These are phyloP conservation scores for Entomortierella parvispora DNA, from an alignment of 192 early-diverging fungal genomes.

Conservation along the genomic window DNA sequence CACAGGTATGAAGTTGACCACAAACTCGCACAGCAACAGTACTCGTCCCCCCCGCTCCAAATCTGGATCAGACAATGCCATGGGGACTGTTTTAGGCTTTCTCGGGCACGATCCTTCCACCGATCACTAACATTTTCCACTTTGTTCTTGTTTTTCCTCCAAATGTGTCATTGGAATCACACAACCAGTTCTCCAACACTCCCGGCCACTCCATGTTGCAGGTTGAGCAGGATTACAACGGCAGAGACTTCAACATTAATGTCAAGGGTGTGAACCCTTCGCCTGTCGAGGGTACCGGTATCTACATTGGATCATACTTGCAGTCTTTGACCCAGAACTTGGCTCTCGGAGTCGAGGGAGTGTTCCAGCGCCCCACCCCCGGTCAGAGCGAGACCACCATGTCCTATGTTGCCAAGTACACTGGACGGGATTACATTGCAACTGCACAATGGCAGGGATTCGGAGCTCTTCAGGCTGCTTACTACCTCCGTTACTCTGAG, in stretches of 20 bases:
- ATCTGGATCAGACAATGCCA: too few species aligned
- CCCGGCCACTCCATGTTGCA: slow-evolving; percentile 92
- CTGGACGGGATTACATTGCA: slow-evolving; percentile 72
- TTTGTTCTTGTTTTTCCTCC: too few species aligned
- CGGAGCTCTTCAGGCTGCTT: slow-evolving; percentile 80
- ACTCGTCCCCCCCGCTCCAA: slow-evolving; percentile 10
- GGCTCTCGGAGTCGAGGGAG: slow-evolving; percentile 86
- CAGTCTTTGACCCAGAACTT: slow-evolving; percentile 89
- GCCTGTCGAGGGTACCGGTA: slow-evolving; percentile 88
- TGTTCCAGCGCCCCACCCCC: slow-evolving; percentile 85
- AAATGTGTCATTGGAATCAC: too few species aligned
- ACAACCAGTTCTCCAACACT: slow-evolving; percentile 71
- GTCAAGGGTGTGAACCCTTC: slow-evolving; percentile 97
- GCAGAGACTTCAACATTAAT: slow-evolving; percentile 88
- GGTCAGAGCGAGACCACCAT: slow-evolving; percentile 81
- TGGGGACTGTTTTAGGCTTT: too few species aligned
- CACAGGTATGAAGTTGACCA: slow-evolving; percentile 49
- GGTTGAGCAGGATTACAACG: slow-evolving; percentile 92
- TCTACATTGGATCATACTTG: slow-evolving; percentile 87
- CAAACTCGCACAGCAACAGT: not conserved
- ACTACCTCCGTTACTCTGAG: slow-evolving; percentile 91
- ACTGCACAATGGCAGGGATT: slow-evolving; percentile 73
- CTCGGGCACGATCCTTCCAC: not conserved
- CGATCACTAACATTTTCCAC: too few species aligned
- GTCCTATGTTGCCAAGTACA: slow-evolving; percentile 79